Evolutionary conservation across 495 filamentous ascomycete genomes (phyloP).

Genomic region (Tricharina praecox): DNA sequence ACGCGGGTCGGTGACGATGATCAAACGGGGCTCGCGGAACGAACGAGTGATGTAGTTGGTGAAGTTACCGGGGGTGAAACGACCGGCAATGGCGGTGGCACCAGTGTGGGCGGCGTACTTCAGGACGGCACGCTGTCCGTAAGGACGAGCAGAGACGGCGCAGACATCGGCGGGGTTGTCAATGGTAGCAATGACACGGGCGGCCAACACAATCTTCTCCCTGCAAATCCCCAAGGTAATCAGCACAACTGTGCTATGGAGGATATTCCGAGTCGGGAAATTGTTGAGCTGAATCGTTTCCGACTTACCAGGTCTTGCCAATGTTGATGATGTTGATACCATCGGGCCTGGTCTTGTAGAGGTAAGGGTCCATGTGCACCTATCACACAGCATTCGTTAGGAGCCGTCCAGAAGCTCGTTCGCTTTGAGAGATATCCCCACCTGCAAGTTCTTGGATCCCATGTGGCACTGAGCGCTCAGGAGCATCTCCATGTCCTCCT

Average conservation of each 20-base stretch:
- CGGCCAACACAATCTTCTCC: conserved; percentile 98
- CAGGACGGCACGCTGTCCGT: conserved; percentile 96
- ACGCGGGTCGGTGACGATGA: conserved; percentile 97
- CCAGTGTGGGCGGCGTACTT: conserved; percentile 98
- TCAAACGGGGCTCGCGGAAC: conserved; percentile 99
- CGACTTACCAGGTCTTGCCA: conserved; percentile 93
- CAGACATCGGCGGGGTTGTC: conserved; percentile 99
- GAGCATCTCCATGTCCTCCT: conserved; percentile 95
- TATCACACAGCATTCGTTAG: conserved; percentile 13
- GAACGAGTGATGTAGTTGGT: conserved; percentile 99
- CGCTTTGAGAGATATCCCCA: conserved; percentile 14
- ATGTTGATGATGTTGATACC: conserved; percentile 98
- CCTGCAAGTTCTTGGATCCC: conserved; percentile 95
- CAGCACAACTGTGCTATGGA: neutral
- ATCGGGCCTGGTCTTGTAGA: conserved; percentile 96
- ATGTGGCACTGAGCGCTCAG: conserved; percentile 91
- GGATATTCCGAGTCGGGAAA: no score
- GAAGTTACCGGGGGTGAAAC: conserved; percentile 99
- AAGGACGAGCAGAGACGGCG: conserved; percentile 97
- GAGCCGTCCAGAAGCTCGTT: conserved; percentile 3
- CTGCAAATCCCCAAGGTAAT: conserved; percentile 34
- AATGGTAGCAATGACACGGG: conserved; percentile 93
- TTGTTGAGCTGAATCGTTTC: no score
- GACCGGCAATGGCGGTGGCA: conserved; percentile 92
- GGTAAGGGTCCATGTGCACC: conserved; percentile 96